Base-by-base conservation (phyloP, 345 rosid genomes). In the Aegle marmelos region DNA sequence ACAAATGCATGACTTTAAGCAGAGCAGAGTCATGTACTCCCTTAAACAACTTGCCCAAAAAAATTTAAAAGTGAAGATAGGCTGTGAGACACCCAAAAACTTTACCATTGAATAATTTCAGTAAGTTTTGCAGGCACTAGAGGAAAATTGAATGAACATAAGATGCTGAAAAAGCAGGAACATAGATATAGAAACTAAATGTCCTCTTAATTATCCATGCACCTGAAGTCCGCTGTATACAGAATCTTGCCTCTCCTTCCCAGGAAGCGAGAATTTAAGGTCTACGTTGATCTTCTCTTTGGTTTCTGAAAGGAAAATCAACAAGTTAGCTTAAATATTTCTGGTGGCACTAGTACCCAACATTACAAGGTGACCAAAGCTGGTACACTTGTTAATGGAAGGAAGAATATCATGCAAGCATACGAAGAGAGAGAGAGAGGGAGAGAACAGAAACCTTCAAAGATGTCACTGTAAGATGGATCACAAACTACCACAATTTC, bases 171-270 rank as follows among this genome's bases (percentile, higher is more conserved):
- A 25, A 64, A 64, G 50, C 17, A 37, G 22, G 37, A 7, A n/a
- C n/a, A 66, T 36, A 45, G 30, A 70, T 63, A 56, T 64, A 31
- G 45, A 63, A 58, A 77, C 33, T 19, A 50, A 53, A 45, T 13
- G 7, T 50, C 59, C 65, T 61, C 50, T 72, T 22, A 33, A 75
- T 68, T 73, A 17, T 14, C 28, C 21, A 68, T 21, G 60, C 70
- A 95, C 98, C 98, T 95, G 98, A 87, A 95, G 92, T 63, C 98
- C 97, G 73, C 82, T 91, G 83, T 84, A 90, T 37, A 95, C 98
- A 65, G 99, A 95, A 80, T 95, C 98, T 81, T 95, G 99, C 79
- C 99, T 90, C 86, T 95, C 99, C 86, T 93, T 93, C 70, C 97
- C 99, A 11, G 99, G 99, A 70, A 93, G 81, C 45, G 96, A 83